A percentile compares a stretch with the other conserved stretches of the same genome.
Conservation (phyloP, 129 eudicot species). For the Lactuca sativa region DNA sequence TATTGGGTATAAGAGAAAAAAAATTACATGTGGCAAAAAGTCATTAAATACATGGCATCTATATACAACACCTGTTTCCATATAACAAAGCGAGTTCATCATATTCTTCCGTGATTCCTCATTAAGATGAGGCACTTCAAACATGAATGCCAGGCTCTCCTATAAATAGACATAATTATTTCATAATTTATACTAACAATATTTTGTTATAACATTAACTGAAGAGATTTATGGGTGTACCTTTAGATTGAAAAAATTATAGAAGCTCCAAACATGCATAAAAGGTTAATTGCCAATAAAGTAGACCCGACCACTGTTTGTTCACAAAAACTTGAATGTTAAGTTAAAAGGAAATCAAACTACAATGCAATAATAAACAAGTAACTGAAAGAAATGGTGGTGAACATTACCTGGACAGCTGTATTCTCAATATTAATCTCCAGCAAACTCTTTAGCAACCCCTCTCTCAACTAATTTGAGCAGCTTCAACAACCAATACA, state of each 20-base stretch:
- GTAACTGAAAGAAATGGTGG: no score
- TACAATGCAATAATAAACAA: no score
- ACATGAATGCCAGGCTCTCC: conserved; percentile 98
- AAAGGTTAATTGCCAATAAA: conserved; percentile 34
- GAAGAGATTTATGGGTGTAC: conserved; percentile 26
- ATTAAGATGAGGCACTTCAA: conserved; percentile 91
- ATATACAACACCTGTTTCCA: conserved; percentile 74
- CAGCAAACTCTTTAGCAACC: no score
- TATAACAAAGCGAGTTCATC: conserved; percentile 85
- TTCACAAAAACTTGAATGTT: no score
- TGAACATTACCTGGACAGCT: no score
- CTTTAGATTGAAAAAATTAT: conserved; percentile 86
- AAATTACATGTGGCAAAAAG: background rate
- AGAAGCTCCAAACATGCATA: conserved; percentile 92
- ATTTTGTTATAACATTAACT: background rate
- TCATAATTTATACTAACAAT: background rate
- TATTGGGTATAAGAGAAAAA: conserved; percentile 17
- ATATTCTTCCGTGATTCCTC: conserved; percentile 91
- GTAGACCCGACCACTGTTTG: no score
- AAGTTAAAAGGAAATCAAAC: no score
- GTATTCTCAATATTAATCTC: no score
- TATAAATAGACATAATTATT: conserved; percentile 20
- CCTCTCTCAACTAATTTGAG: no score
- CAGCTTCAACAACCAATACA: no score
- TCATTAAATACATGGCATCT: background rate